Percentiles rank a stretch among this genome's conserved stretches.
Conservation (phyloP, 106 monocot genomes). For the Apostasia shenzhenica region DNA sequence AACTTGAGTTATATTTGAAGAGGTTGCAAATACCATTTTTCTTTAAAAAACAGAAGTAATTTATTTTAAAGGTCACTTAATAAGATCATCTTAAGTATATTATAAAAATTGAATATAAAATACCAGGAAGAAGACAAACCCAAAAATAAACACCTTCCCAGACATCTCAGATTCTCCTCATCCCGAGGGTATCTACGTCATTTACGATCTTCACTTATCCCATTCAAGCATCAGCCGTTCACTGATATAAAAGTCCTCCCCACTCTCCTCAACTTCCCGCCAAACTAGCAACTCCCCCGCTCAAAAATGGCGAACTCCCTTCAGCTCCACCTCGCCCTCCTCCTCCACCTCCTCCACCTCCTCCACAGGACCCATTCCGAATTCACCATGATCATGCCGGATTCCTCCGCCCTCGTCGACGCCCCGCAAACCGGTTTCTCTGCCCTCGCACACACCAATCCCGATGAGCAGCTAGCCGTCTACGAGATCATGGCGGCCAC, state of each 20-base stretch:
- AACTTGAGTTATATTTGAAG: no score
- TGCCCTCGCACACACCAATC: constrained; percentile 57
- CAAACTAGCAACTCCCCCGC: not conserved
- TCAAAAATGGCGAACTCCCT: not conserved
- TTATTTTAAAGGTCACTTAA: no score
- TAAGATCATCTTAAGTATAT: no score
- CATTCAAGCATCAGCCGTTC: not conserved
- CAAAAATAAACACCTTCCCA: no score
- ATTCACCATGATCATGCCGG: constrained; percentile 48
- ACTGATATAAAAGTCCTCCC: not conserved
- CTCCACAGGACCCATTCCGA: constrained; percentile 18
- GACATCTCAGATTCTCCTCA: no score
- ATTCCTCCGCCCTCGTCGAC: constrained; percentile 52
- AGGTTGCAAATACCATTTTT: no score
- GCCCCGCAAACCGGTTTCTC: constrained; percentile 50
- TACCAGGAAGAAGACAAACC: no score
- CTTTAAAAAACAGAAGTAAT: no score
- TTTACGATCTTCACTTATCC: not conserved
- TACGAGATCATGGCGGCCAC: constrained; percentile 80
- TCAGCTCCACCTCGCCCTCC: not conserved
- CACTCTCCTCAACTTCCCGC: not conserved
- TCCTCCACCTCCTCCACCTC: constrained; percentile 3
- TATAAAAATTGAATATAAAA: no score
- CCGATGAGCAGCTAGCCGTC: constrained; percentile 67
- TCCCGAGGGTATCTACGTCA: not conserved